phyloP scores from a whole-genome alignment of 2,329 filamentous ascomycete species.

The Neonectria sp. region DNA sequence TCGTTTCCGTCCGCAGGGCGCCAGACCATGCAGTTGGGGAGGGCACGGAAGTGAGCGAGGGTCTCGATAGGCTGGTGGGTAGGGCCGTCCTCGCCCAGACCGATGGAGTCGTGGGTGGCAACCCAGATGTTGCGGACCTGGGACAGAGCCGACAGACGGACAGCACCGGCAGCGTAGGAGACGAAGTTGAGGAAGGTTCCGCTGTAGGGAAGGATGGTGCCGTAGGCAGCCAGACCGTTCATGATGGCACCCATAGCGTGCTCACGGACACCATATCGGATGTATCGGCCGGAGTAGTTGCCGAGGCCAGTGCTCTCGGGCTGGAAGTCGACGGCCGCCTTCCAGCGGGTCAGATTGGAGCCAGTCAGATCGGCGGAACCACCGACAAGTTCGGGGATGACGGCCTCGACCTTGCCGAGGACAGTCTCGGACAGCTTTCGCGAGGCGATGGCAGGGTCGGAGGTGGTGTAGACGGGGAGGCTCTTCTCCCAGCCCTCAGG shows the following conservation, averaged over 20 bases:
- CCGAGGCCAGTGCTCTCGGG: constrained; percentile 88
- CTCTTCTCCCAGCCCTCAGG: constrained; percentile 97
- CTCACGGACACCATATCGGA: constrained; percentile 93
- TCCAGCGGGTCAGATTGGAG: constrained; percentile 99
- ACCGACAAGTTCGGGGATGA: constrained; percentile 91
- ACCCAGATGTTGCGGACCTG: constrained; percentile 95
- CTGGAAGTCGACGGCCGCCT: constrained; percentile 98
- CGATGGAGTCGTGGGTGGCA: constrained; percentile 98
- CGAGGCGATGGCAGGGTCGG: constrained; percentile 88
- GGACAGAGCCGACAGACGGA: constrained; percentile 93
- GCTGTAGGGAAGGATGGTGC: constrained; percentile 91
- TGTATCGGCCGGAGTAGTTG: constrained; percentile 91
- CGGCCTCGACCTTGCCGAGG: constrained; percentile 86
- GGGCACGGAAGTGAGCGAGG: constrained; percentile 96
- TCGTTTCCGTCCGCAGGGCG: constrained; percentile 98
- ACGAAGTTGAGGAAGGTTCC: constrained; percentile 99
- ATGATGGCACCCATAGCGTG: constrained; percentile 94
- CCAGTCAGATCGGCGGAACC: constrained; percentile 98
- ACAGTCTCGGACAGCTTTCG: constrained; percentile 97
- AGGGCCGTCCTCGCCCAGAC: constrained; percentile 97
- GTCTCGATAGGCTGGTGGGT: constrained; percentile 99
- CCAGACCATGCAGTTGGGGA: constrained; percentile 99
- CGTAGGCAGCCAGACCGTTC: constrained; percentile 96
- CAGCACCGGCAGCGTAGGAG: constrained; percentile 94
- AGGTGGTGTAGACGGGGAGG: constrained; percentile 91